Evolutionary conservation across 2,329 filamentous ascomycete genomes (phyloP).

Genomic region (Diaporthe ilicicola): DNA sequence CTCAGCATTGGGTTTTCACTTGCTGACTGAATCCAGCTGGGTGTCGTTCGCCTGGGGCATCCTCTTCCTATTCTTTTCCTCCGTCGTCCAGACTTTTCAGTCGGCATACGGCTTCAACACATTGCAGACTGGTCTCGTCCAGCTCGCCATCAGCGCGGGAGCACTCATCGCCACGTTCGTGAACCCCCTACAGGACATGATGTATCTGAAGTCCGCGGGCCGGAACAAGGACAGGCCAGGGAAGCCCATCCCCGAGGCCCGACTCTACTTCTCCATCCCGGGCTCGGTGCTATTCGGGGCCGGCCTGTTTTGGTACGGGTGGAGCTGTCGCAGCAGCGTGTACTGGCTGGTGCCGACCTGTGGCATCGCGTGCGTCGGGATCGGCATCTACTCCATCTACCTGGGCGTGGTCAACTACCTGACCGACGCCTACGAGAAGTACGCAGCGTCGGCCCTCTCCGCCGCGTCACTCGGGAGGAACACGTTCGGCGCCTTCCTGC

Average conservation of each 20-base stretch:
- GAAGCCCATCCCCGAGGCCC: constrained; percentile 60
- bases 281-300: constrained; percentile 69
- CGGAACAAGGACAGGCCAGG: constrained; percentile 47
- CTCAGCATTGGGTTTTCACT: too few species aligned
- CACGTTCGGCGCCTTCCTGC: constrained; percentile 65
- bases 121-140: constrained; percentile 69
- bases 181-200: constrained; percentile 53
- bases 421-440: constrained; percentile 72
- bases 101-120: constrained; percentile 67
- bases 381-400: constrained; percentile 75
- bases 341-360: constrained; percentile 72
- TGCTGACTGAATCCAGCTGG: constrained; percentile 57
- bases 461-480: constrained; percentile 75
- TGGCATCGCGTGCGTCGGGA: constrained; percentile 67
- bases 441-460: constrained; percentile 71
- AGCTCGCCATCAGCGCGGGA: constrained; percentile 56
- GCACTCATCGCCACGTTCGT: constrained; percentile 64
- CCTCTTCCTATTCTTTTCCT: constrained; percentile 67
- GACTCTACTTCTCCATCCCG: constrained; percentile 71
- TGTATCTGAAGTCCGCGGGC: constrained; percentile 49
- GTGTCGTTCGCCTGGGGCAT: constrained; percentile 76
- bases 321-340: constrained; percentile 60
- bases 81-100: constrained; percentile 72
- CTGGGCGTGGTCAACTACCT: constrained; percentile 76
- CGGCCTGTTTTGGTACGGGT: constrained; percentile 76